These are phyloP conservation scores for Arabidopsis thaliana DNA, from an alignment of 345 rosid genomes.

Conservation along the genomic window DNA sequence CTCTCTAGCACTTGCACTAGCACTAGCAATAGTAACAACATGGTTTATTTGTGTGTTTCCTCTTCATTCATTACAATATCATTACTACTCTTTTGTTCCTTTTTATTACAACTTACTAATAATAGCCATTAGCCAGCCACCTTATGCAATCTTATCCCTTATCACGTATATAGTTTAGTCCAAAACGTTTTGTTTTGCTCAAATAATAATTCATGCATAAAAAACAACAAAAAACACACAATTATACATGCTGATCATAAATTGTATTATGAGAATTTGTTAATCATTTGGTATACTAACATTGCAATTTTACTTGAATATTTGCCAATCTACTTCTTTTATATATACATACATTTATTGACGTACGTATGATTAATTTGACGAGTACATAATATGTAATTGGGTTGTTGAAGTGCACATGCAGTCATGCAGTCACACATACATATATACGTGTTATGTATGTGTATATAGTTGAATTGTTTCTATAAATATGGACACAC, in stretches of 20 bases:
- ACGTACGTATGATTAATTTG: constrained; percentile 15
- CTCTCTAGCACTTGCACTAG: not conserved
- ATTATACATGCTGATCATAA: not conserved
- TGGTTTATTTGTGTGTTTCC: not conserved
- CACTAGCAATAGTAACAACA: not conserved
- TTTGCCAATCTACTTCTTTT: not conserved
- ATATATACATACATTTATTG: not conserved
- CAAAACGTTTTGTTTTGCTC: not conserved
- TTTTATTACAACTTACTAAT: not conserved
- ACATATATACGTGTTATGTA: constrained; percentile 6
- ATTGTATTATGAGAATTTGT: not conserved
- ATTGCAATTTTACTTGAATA: not conserved
- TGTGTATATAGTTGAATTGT: constrained; percentile 15
- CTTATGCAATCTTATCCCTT: not conserved
- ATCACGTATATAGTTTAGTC: not conserved
- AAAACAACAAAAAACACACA: not conserved
- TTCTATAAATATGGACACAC: constrained; percentile 46
- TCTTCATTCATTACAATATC: not conserved
- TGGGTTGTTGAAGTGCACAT: constrained; percentile 44
- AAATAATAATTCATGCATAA: not conserved
- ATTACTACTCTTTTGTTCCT: not conserved
- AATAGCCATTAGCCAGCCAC: not conserved
- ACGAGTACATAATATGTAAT: constrained; percentile 27
- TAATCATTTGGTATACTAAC: not conserved
- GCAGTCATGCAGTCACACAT: constrained; percentile 37